Conservation (phyloP, 148 eudicot genomes). For the Silene uniflora region DNA sequence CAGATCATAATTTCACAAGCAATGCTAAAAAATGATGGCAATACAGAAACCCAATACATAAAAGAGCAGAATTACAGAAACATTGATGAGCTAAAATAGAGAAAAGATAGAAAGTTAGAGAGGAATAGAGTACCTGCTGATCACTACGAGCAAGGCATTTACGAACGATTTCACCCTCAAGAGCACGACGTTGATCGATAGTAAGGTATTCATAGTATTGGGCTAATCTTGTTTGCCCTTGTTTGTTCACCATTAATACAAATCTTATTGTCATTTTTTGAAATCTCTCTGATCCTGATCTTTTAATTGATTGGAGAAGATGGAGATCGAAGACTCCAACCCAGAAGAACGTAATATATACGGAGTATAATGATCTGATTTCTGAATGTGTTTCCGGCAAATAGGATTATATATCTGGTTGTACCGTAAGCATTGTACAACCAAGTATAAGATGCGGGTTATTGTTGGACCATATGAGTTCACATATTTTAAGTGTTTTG, state of each 20-base stretch:
- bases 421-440: no score
- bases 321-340: no score
- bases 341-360: no score
- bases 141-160: slow-evolving; percentile 98
- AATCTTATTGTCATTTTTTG: slow-evolving; percentile 82
- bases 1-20: background rate
- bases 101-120: slow-evolving; percentile 5
- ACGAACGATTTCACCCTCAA: slow-evolving; percentile 97
- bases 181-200: slow-evolving; percentile 86
- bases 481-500: no score
- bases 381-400: no score
- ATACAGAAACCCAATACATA: background rate
- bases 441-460: no score
- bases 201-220: slow-evolving; percentile 95
- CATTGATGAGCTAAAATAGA: background rate
- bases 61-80: background rate
- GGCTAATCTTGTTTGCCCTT: slow-evolving; percentile 93
- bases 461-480: no score
- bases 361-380: no score
- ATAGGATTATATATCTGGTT: no score
- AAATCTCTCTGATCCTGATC: no score
- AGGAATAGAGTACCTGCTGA: slow-evolving; percentile 54
- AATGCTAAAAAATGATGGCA: background rate
- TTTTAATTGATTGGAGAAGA: no score
- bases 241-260: slow-evolving; percentile 97